Percentiles rank a stretch among this genome's conserved stretches.
Evolutionary conservation across 176 grass and related monocot species (phyloP).

Genomic region (Oryza glumipatula): DNA sequence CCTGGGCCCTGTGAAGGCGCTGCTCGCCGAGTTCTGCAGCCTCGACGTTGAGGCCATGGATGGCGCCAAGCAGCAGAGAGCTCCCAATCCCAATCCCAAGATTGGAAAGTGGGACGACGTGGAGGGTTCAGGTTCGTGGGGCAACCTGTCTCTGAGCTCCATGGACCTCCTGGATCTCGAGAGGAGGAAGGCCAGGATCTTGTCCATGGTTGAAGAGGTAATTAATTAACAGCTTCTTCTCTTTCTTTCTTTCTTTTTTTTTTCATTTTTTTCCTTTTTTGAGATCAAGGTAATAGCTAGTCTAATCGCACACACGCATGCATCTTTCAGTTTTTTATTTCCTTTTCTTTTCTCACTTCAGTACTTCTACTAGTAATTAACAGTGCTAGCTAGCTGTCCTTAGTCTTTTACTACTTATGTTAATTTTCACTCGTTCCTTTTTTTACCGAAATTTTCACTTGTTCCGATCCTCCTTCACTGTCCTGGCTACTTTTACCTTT

Average conservation of each 20-base stretch:
- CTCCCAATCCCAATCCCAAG: neutral
- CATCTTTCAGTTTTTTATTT: too few relatives aligned
- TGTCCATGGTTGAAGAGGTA: slow-evolving; percentile 81
- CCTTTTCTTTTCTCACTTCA: too few relatives aligned
- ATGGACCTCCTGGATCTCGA: slow-evolving; percentile 63
- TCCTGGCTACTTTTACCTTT: neutral
- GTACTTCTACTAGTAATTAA: too few relatives aligned
- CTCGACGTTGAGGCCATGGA: slow-evolving; percentile 38
- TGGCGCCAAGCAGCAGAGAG: neutral
- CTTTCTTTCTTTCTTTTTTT: too few relatives aligned
- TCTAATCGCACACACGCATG: too few relatives aligned
- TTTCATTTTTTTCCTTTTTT: too few relatives aligned
- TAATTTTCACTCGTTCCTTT: neutral
- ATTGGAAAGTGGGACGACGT: slow-evolving; percentile 44
- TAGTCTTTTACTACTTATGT: too few relatives aligned
- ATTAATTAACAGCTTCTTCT: neutral
- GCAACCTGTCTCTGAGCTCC: slow-evolving; percentile 44
- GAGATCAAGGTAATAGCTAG: slow-evolving; percentile 45
- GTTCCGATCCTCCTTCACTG: neutral
- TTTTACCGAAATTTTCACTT: too few relatives aligned
- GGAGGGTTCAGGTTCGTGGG: slow-evolving; percentile 30
- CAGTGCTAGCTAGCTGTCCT: too few relatives aligned
- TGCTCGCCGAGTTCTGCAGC: slow-evolving; percentile 63
- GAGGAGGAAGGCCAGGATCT: slow-evolving; percentile 57
- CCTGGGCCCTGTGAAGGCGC: slow-evolving; percentile 46